phyloP scores from a whole-genome alignment of 257 asterid species.

The Solanum lycopersicoides region DNA sequence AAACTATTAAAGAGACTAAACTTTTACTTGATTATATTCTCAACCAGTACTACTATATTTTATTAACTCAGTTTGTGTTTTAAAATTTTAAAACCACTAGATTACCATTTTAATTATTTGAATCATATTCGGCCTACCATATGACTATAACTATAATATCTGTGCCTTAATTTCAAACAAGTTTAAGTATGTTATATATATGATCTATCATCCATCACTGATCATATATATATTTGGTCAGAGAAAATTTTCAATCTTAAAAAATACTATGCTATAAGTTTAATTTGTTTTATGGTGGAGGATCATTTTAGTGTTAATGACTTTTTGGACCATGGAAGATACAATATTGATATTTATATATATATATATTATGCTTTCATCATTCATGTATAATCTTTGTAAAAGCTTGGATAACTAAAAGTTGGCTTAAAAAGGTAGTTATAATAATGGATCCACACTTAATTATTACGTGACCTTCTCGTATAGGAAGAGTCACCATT shows the following conservation, averaged over 20 bases:
- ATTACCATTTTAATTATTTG: background rate
- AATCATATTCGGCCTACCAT: background rate
- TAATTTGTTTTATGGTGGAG: background rate
- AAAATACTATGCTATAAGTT: background rate
- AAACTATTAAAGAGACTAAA: background rate
- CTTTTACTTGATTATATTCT: background rate
- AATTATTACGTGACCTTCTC: constrained; percentile 28
- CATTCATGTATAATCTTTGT: constrained; percentile 8
- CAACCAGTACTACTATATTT: background rate
- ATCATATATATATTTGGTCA: background rate
- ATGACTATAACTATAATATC: background rate
- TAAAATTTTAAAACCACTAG: background rate
- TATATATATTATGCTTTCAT: constrained; percentile 13
- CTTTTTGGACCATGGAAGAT: background rate
- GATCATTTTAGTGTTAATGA: background rate
- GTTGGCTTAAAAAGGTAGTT: background rate
- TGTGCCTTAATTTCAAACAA: background rate
- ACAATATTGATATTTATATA: background rate
- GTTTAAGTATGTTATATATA: background rate
- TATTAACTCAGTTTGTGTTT: background rate
- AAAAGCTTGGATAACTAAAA: constrained; percentile 32
- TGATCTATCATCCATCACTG: too few species aligned
- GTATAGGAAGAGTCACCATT: constrained; percentile 28
- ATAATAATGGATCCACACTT: background rate
- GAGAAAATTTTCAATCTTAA: background rate